Conservation (phyloP, 768 basidiomycete genomes). For the Neoboletus brunneissimus region DNA sequence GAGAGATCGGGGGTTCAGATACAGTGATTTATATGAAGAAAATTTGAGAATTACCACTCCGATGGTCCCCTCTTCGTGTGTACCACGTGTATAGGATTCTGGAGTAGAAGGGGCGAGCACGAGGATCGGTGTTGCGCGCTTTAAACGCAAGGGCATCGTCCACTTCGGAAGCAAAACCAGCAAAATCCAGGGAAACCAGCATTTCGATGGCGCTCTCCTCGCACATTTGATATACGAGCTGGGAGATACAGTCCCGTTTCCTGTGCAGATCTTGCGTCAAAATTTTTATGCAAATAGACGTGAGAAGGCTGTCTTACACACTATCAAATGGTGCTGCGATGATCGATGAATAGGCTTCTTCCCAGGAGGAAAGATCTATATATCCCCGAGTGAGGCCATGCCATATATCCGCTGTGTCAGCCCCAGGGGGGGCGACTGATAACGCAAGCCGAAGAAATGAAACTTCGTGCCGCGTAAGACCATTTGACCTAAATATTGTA, state of each 20-base stretch:
- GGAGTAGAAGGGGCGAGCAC: conserved; percentile 80
- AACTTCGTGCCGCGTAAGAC: conserved; percentile 59
- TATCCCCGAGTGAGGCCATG: conserved; percentile 71
- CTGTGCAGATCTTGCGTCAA: conserved; percentile 39
- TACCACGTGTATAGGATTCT: conserved; percentile 95
- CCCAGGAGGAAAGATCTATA: conserved; percentile 70
- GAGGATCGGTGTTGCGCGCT: conserved; percentile 89
- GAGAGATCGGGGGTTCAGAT: conserved; percentile 27
- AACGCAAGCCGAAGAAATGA: conserved; percentile 78
- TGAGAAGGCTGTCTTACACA: conserved; percentile 54
- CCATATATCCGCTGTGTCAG: conserved; percentile 73
- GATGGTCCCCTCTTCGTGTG: conserved; percentile 81
- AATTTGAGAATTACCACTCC: conserved; percentile 65
- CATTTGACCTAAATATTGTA: conserved; percentile 64
- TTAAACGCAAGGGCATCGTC: conserved; percentile 89
- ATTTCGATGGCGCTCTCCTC: conserved; percentile 79
- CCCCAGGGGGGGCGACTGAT: conserved; percentile 54
- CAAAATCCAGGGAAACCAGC: conserved; percentile 80
- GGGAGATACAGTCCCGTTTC: conserved; percentile 76
- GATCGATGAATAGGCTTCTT: conserved; percentile 83
- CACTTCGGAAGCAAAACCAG: conserved; percentile 81
- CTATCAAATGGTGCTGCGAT: conserved; percentile 71
- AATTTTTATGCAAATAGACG: conserved; percentile 6
- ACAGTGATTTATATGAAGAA: conserved; percentile 5
- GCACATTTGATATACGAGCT: conserved; percentile 89